phyloP scores from a whole-genome alignment of 495 filamentous ascomycete genomes.

The Cercophora newfieldiana region DNA sequence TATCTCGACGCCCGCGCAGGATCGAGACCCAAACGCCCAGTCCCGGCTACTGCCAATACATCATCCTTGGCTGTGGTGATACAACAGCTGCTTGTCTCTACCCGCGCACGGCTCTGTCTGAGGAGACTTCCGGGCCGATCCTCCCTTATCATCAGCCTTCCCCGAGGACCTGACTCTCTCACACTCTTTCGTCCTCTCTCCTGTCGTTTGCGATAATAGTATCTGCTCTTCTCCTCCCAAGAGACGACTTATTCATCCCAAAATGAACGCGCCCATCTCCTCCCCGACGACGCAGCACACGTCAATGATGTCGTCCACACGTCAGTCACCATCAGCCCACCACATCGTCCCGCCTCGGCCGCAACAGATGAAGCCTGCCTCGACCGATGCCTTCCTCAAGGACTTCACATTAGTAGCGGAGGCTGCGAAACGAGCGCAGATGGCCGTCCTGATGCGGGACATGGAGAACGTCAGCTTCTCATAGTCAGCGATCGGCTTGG shows the following conservation, averaged over 20 bases:
- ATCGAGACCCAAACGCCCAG: conserved; percentile 15
- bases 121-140: not conserved
- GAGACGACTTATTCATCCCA: not conserved
- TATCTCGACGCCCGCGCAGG: conserved; percentile 19
- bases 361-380: conserved; percentile 35
- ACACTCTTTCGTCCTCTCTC: not conserved
- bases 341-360: conserved; percentile 40
- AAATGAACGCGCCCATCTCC: conserved; percentile 42
- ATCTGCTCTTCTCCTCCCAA: not conserved
- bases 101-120: not conserved
- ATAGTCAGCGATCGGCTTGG: conserved; percentile 16
- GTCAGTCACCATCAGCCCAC: conserved; percentile 29
- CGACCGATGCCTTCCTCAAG: conserved; percentile 65
- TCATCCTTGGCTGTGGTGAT: conserved; percentile 22
- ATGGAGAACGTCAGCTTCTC: conserved; percentile 66
- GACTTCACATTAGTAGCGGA: conserved; percentile 91
- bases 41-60: conserved; percentile 14
- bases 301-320: conserved; percentile 30
- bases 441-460: conserved; percentile 83
- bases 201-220: not conserved
- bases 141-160: conserved; percentile 6
- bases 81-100: conserved; percentile 9
- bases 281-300: conserved; percentile 31
- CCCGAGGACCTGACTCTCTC: not conserved
- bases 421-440: conserved; percentile 88